These are phyloP conservation scores for Zygoascus sp. DNA, from an alignment of 1,139 yeast genomes.

Conservation along the genomic window DNA sequence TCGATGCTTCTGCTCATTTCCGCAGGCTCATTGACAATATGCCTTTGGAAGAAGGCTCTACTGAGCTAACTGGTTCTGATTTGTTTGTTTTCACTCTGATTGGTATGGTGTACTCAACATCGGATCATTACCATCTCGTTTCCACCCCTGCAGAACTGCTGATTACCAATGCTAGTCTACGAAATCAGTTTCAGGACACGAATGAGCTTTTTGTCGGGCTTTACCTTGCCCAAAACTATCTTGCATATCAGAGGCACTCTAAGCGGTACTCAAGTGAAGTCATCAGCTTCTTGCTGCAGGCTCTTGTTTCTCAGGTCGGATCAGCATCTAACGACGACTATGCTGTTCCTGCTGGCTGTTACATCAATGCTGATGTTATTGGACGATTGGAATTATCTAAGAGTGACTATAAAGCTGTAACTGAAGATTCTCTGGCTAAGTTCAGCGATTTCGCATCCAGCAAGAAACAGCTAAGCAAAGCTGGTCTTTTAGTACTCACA, in stretches of 20 bases:
- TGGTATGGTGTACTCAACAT: conserved; percentile 81
- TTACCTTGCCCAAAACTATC: conserved; percentile 57
- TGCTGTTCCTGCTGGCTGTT: neutral
- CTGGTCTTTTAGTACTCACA: conserved; percentile 4
- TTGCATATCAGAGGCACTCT: conserved; percentile 72
- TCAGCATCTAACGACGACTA: neutral
- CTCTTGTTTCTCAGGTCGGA: neutral
- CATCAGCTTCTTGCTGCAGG: conserved; percentile 4
- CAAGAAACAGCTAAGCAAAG: neutral
- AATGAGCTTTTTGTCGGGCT: conserved; percentile 48
- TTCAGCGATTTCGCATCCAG: neutral
- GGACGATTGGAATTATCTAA: neutral
- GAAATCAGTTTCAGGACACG: conserved; percentile 37
- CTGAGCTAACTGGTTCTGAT: conserved; percentile 31
- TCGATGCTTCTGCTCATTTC: conserved; percentile 54
- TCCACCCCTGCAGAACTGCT: conserved; percentile 78
- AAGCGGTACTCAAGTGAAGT: conserved; percentile 83
- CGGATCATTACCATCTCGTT: conserved; percentile 91
- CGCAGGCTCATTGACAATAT: conserved; percentile 40
- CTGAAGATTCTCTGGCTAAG: neutral
- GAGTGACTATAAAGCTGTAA: neutral
- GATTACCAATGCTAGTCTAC: conserved; percentile 66
- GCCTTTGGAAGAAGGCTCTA: conserved; percentile 4
- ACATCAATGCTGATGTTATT: neutral
- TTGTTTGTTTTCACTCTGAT: conserved; percentile 62